Conservation (phyloP, 305 asterid genomes). For the Nicotiana rustica region DNA sequence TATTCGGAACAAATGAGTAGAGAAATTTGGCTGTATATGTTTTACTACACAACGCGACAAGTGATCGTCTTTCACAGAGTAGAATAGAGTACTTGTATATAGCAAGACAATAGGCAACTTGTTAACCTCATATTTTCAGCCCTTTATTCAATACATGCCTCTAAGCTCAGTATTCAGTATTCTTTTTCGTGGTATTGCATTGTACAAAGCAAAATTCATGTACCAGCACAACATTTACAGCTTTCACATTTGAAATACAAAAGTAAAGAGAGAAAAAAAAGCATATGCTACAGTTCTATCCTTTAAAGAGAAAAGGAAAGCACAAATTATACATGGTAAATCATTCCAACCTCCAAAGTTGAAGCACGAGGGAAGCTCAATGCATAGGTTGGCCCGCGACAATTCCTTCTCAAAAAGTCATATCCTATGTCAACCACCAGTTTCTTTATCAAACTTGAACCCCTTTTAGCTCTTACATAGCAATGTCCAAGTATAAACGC, state of each 20-base stretch:
- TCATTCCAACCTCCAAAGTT: conserved; percentile 91
- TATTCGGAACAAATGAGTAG: too few species aligned
- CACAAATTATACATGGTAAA: conserved; percentile 70
- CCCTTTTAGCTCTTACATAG: conserved; percentile 77
- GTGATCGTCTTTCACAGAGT: background rate
- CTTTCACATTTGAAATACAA: background rate
- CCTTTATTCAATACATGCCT: conserved; percentile 22
- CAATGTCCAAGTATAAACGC: conserved; percentile 84
- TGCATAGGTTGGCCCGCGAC: conserved; percentile 74
- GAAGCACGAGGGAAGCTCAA: conserved; percentile 85
- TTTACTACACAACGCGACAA: too few species aligned
- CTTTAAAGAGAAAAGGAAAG: conserved; percentile 12
- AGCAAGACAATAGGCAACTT: background rate
- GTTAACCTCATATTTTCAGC: background rate
- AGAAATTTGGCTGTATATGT: too few species aligned
- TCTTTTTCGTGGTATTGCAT: conserved; percentile 5
- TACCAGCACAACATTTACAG: conserved; percentile 33
- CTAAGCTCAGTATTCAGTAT: background rate
- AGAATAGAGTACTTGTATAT: background rate
- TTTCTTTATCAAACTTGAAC: conserved; percentile 76
- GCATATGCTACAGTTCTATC: conserved; percentile 27
- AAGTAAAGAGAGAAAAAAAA: background rate
- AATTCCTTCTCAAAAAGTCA: conserved; percentile 84
- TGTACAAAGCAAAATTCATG: conserved; percentile 26
- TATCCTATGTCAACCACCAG: conserved; percentile 66